Evolutionary conservation across 495 filamentous ascomycete genomes (phyloP).

Genomic region (Lophium mytilinum): DNA sequence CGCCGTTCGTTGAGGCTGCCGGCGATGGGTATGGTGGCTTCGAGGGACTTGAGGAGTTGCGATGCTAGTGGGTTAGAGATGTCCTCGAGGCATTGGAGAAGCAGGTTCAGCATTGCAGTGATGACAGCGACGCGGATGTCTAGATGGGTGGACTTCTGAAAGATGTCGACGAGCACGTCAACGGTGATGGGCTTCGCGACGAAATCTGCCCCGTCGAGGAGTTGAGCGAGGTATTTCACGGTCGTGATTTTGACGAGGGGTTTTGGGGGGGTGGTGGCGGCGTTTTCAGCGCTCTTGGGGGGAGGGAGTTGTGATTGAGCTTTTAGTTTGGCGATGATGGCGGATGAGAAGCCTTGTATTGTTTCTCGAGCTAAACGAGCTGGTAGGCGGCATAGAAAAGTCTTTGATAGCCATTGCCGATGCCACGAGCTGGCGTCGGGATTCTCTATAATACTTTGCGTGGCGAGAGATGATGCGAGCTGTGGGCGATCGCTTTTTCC

Average conservation of each 20-base stretch:
- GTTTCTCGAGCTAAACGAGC: slow-evolving; percentile 24
- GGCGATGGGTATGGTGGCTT: slow-evolving; percentile 29
- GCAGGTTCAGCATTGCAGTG: slow-evolving; percentile 28
- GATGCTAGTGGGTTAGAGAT: neutral
- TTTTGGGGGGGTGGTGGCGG: slow-evolving; percentile 9
- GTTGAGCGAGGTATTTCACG: slow-evolving; percentile 36
- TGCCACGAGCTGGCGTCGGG: slow-evolving; percentile 36
- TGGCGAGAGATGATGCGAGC: slow-evolving; percentile 24
- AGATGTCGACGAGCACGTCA: slow-evolving; percentile 25
- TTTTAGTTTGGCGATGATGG: slow-evolving; percentile 31
- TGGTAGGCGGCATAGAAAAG: slow-evolving; percentile 26
- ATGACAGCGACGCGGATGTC: slow-evolving; percentile 33
- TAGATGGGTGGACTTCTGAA: slow-evolving; percentile 28
- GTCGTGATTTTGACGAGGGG: slow-evolving; percentile 35
- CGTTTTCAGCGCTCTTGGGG: slow-evolving; percentile 5
- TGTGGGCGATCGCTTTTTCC: slow-evolving; percentile 24
- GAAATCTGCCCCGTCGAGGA: slow-evolving; percentile 31
- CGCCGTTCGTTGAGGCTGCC: slow-evolving; percentile 32
- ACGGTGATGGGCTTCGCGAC: slow-evolving; percentile 26
- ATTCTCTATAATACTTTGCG: slow-evolving; percentile 30
- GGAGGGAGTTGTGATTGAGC: slow-evolving; percentile 19
- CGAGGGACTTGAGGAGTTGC: slow-evolving; percentile 27
- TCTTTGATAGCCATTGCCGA: slow-evolving; percentile 24
- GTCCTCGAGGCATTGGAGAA: slow-evolving; percentile 12
- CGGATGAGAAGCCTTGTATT: slow-evolving; percentile 26